Percentiles rank a stretch among this genome's conserved stretches.
Evolutionary conservation across 192 early-diverging fungal genomes (phyloP).

Genomic region (Coemansia guatemalensis): DNA sequence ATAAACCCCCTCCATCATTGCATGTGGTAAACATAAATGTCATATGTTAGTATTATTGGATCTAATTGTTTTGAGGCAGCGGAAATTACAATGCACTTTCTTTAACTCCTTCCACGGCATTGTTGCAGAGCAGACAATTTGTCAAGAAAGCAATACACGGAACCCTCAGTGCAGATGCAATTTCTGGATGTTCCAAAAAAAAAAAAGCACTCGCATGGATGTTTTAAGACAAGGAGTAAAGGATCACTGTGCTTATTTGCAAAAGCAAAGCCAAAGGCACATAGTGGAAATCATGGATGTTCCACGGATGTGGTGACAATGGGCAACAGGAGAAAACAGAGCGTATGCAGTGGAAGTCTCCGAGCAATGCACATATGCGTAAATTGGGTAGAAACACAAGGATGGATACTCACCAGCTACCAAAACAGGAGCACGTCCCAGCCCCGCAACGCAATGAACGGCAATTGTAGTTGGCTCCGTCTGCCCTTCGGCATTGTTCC

Average conservation of each 20-base stretch:
- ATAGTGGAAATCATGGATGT: background rate
- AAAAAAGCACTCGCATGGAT: background rate
- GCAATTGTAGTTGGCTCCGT: slow-evolving; percentile 67
- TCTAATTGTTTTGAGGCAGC: background rate
- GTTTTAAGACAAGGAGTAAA: background rate
- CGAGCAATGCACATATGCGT: too few relatives aligned
- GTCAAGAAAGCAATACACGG: too few relatives aligned
- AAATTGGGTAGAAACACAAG: background rate
- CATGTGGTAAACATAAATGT: too few relatives aligned
- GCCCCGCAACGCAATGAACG: slow-evolving; percentile 93
- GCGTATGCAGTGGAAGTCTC: too few relatives aligned
- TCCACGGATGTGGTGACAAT: background rate
- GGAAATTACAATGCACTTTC: background rate
- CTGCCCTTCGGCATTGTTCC: slow-evolving; percentile 13
- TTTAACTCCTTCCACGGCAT: too few relatives aligned
- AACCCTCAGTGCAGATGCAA: too few relatives aligned
- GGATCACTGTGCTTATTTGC: background rate
- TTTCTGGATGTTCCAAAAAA: background rate
- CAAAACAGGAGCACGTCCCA: slow-evolving; percentile 92
- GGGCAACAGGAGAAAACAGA: background rate
- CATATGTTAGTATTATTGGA: background rate
- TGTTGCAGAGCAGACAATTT: too few relatives aligned
- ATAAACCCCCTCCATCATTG: too few relatives aligned
- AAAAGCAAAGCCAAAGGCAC: background rate
- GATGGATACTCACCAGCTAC: slow-evolving; percentile 58